Conservation (phyloP, 805 yeast genomes). For the Dipodascus albidus region DNA sequence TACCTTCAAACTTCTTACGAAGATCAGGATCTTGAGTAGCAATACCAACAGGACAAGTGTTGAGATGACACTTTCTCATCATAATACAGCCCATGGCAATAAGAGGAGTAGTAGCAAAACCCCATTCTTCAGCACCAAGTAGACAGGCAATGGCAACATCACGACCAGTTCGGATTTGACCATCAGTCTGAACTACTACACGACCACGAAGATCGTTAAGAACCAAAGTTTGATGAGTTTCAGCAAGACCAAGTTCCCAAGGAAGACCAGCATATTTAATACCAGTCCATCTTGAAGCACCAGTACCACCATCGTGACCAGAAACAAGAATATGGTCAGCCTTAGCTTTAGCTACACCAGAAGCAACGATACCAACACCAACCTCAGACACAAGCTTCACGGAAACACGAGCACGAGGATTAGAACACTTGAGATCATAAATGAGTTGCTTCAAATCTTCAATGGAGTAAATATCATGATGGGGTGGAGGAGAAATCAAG, state of each 20-base stretch:
- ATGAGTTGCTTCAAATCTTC: conserved; percentile 95
- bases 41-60: conserved; percentile 96
- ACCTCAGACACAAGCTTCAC: conserved; percentile 96
- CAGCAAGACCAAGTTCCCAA: conserved; percentile 98
- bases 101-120: conserved; percentile 93
- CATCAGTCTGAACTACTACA: conserved; percentile 95
- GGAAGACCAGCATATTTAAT: conserved; percentile 96
- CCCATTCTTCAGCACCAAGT: conserved; percentile 97
- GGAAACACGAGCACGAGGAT: conserved; percentile 94
- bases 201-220: conserved; percentile 93
- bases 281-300: conserved; percentile 97
- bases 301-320: conserved; percentile 99
- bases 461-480: conserved; percentile 95
- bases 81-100: conserved; percentile 96
- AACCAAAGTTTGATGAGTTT: conserved; percentile 94
- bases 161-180: conserved; percentile 93
- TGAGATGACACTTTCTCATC: conserved; percentile 90
- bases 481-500: conserved; percentile 96
- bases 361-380: conserved; percentile 97
- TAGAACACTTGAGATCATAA: conserved; percentile 91
- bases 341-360: conserved; percentile 98
- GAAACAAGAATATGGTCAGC: conserved; percentile 93
- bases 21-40: conserved; percentile 96
- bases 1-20: conserved; percentile 85
- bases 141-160: conserved; percentile 94